These are phyloP conservation scores for Phytophthora litchii DNA, from an alignment of 352 stramenopile genomes.

Conservation along the genomic window DNA sequence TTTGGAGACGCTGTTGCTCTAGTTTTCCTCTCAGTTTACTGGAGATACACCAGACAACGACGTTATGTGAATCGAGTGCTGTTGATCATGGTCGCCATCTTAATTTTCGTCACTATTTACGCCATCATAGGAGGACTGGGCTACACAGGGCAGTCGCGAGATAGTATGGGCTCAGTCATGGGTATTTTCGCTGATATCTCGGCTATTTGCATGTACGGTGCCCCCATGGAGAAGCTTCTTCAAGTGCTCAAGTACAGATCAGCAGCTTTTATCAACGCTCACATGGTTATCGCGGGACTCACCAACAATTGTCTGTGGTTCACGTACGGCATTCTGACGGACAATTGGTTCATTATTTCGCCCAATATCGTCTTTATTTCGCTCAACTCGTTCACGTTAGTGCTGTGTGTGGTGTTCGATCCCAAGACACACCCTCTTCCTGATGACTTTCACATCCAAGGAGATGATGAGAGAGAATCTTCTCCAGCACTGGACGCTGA, in stretches of 20 bases:
- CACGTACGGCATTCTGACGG: conserved; percentile 37
- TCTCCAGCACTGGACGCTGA: conserved; percentile 1
- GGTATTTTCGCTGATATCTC: conserved; percentile 32
- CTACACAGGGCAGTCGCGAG: conserved; percentile 31
- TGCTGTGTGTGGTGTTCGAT: conserved; percentile 33
- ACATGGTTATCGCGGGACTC: conserved; percentile 31
- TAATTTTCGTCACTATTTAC: conserved; percentile 34
- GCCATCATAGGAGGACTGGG: conserved; percentile 29
- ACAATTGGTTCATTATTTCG: conserved; percentile 42
- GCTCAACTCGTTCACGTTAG: conserved; percentile 30
- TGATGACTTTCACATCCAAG: conserved; percentile 25
- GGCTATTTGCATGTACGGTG: conserved; percentile 32
- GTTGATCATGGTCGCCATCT: conserved; percentile 15
- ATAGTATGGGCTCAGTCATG: conserved; percentile 22
- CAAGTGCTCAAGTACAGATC: conserved; percentile 35
- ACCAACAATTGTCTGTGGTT: conserved; percentile 40
- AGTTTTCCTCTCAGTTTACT: conserved; percentile 37
- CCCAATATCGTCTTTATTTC: conserved; percentile 40
- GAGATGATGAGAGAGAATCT: conserved; percentile 9
- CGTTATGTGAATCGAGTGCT: conserved; percentile 29
- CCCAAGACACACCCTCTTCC: conserved; percentile 39
- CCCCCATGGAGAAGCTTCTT: conserved; percentile 32
- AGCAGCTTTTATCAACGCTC: conserved; percentile 27
- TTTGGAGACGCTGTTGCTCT: conserved; percentile 35
- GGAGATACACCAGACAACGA: conserved; percentile 32